Evolutionary conservation across 2,329 filamentous ascomycete species (phyloP).

Genomic region (Knufia petricola): DNA sequence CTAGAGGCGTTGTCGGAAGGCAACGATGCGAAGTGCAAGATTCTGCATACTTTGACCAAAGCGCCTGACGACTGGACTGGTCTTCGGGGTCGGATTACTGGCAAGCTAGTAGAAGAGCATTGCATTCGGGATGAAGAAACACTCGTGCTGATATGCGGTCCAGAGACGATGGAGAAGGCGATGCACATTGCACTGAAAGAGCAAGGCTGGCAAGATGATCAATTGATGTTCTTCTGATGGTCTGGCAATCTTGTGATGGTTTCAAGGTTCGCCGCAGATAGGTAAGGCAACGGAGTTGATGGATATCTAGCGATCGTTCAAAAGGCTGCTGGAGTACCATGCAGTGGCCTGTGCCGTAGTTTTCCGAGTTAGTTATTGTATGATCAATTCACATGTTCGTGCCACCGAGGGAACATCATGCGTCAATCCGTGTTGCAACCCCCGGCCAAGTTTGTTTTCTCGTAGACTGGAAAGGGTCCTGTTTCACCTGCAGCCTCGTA

Average conservation of each 20-base stretch:
- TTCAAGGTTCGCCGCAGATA: too few relatives aligned
- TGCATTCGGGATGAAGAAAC: slow-evolving; percentile 38
- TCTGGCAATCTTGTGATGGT: not conserved
- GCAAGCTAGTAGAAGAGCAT: slow-evolving; percentile 52
- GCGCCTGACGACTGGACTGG: slow-evolving; percentile 59
- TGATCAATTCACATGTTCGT: too few relatives aligned
- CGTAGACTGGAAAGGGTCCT: too few relatives aligned
- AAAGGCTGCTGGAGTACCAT: too few relatives aligned
- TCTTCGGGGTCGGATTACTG: slow-evolving; percentile 55
- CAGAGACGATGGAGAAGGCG: slow-evolving; percentile 61
- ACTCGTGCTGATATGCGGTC: slow-evolving; percentile 72
- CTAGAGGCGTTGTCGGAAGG: slow-evolving; percentile 53
- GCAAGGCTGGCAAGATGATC: slow-evolving; percentile 62
- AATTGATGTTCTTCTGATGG: slow-evolving; percentile 63
- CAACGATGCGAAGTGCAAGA: slow-evolving; percentile 48
- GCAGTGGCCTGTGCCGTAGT: too few relatives aligned
- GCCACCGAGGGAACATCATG: too few relatives aligned
- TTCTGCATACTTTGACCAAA: slow-evolving; percentile 62
- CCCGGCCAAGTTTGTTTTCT: too few relatives aligned
- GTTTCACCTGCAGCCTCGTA: too few relatives aligned
- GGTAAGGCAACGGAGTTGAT: too few relatives aligned
- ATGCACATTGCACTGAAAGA: slow-evolving; percentile 47
- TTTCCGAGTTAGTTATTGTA: too few relatives aligned
- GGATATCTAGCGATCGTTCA: too few relatives aligned
- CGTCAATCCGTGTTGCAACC: too few relatives aligned